Evolutionary conservation across 2,329 filamentous ascomycete genomes (phyloP).

Genomic region (Tolypocladium inflatum): DNA sequence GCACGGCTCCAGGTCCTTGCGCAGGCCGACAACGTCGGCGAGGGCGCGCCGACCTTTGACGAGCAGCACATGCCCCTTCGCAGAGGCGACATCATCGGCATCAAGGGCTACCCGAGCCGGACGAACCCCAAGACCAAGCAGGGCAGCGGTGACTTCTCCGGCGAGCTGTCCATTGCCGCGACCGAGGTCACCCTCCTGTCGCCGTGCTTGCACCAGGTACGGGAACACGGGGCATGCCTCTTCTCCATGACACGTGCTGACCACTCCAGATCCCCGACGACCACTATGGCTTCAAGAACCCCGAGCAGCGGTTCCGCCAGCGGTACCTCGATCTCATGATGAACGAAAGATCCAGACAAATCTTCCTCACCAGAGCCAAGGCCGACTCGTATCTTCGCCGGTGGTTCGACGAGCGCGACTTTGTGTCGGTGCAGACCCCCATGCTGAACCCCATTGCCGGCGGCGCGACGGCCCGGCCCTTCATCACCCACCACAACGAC

Average conservation of each 20-base stretch:
- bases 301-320: constrained; percentile 87
- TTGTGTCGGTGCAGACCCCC: constrained; percentile 90
- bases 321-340: constrained; percentile 94
- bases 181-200: constrained; percentile 76
- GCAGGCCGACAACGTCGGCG: constrained; percentile 68
- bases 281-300: constrained; percentile 91
- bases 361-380: constrained; percentile 77
- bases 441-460: constrained; percentile 97
- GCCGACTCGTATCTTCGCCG: constrained; percentile 81
- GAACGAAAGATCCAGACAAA: constrained; percentile 78
- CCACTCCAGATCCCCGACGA: constrained; percentile 54
- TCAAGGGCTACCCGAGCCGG: constrained; percentile 31
- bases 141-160: constrained; percentile 54
- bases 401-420: constrained; percentile 81
- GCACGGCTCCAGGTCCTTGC: constrained; percentile 84
- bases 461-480: constrained; percentile 87
- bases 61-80: constrained; percentile 84
- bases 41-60: constrained; percentile 60
- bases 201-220: constrained; percentile 66
- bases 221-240: constrained; percentile 28
- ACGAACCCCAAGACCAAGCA: constrained; percentile 86
- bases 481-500: constrained; percentile 94
- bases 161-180: constrained; percentile 91
- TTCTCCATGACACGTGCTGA: constrained; percentile 26
- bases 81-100: constrained; percentile 79